Conservation (phyloP, 305 asterid genomes). For the Fraxinus sp. region DNA sequence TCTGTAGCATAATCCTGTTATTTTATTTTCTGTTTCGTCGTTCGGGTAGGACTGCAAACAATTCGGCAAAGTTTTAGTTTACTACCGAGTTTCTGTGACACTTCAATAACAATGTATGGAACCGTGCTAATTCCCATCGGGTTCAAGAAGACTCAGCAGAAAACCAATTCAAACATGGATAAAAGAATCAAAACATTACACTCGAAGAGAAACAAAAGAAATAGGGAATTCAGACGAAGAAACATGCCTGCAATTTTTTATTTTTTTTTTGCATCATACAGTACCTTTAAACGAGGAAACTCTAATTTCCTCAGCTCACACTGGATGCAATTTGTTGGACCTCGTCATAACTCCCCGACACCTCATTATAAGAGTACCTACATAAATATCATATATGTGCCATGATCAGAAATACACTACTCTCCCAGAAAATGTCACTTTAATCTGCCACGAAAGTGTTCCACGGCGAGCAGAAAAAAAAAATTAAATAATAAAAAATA, state of each 20-base stretch:
- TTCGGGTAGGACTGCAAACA: neutral
- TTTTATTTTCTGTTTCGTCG: neutral
- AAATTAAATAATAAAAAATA: too few species aligned
- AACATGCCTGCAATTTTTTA: neutral
- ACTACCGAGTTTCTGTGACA: neutral
- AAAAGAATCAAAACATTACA: neutral
- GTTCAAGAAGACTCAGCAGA: neutral
- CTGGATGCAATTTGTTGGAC: constrained; percentile 41
- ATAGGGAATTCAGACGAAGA: neutral
- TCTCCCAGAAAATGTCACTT: neutral
- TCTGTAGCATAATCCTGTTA: neutral
- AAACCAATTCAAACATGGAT: neutral
- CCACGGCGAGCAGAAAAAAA: neutral
- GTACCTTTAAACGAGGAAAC: neutral
- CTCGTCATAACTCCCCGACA: constrained; percentile 63
- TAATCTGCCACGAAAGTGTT: neutral
- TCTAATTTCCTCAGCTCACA: constrained; percentile 26
- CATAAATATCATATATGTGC: neutral
- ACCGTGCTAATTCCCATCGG: neutral
- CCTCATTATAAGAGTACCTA: constrained; percentile 78
- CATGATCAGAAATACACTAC: neutral
- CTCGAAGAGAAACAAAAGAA: neutral
- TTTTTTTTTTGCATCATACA: neutral
- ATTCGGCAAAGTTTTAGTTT: neutral
- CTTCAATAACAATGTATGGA: neutral